These are phyloP conservation scores for Fusarium sp. DNA, from an alignment of 2,329 filamentous ascomycete species.

Conservation along the genomic window DNA sequence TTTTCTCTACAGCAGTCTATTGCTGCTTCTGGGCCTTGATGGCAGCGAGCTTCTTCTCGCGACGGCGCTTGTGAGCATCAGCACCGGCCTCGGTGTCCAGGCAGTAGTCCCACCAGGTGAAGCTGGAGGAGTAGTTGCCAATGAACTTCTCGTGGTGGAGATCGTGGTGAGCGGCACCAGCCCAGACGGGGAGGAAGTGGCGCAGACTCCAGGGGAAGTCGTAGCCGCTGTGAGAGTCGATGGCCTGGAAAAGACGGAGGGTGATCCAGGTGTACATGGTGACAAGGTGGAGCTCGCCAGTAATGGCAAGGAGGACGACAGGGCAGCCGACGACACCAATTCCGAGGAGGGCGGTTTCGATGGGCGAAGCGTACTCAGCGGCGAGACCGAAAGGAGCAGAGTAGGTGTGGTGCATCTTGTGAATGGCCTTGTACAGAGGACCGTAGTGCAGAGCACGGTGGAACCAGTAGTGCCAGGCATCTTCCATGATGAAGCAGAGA, in stretches of 20 bases:
- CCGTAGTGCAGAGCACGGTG: conserved; percentile 95
- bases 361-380: conserved; percentile 96
- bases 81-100: conserved; percentile 94
- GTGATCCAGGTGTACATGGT: conserved; percentile 99
- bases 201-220: conserved; percentile 98
- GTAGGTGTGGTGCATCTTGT: conserved; percentile 99
- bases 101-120: conserved; percentile 98
- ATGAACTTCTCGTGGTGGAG: conserved; percentile 98
- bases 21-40: conserved; percentile 75
- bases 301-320: conserved; percentile 84
- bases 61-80: conserved; percentile 84
- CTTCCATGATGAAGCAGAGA: conserved; percentile 95
- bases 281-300: conserved; percentile 88
- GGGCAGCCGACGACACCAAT: conserved; percentile 86
- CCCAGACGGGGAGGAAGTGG: conserved; percentile 97
- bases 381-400: conserved; percentile 96
- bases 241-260: conserved; percentile 93
- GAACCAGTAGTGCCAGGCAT: conserved; percentile 98
- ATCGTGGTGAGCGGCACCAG: conserved; percentile 95
- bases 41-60: conserved; percentile 78
- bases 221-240: conserved; percentile 97
- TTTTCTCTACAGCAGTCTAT: conserved; percentile 53
- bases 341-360: conserved; percentile 95
- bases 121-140: conserved; percentile 97
- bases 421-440: conserved; percentile 93